These are phyloP conservation scores for Malus hybrid DNA, from an alignment of 331 rosid species.

Conservation along the genomic window DNA sequence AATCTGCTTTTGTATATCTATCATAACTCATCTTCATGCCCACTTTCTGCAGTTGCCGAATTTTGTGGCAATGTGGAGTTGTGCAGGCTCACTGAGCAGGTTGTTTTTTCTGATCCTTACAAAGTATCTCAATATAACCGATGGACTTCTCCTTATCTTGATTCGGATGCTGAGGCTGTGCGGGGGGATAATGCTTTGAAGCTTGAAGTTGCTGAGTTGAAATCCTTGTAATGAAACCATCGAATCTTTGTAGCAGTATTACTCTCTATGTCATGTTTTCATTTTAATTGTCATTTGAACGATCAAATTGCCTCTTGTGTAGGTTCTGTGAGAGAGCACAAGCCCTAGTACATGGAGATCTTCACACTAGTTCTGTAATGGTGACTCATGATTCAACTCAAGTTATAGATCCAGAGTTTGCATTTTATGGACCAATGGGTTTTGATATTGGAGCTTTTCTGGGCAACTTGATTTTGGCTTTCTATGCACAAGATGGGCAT, in stretches of 20 bases:
- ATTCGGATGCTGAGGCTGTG: conserved; percentile 72
- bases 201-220: conserved; percentile 82
- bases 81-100: conserved; percentile 87
- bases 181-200: conserved; percentile 71
- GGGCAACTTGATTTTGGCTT: conserved; percentile 85
- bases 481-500: conserved; percentile 93
- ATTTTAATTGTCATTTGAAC: neutral
- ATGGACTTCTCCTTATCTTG: conserved; percentile 83
- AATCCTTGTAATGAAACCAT: conserved; percentile 48
- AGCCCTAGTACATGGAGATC: conserved; percentile 90
- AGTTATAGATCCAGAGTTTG: conserved; percentile 93
- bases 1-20: neutral
- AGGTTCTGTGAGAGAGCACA: conserved; percentile 85
- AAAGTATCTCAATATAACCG: conserved; percentile 66
- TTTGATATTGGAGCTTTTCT: conserved; percentile 16
- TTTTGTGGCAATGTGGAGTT: conserved; percentile 83
- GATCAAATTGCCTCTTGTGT: conserved; percentile 10
- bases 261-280: neutral
- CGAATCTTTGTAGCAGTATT: neutral
- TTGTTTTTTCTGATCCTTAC: conserved; percentile 91
- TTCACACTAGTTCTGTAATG: conserved; percentile 91
- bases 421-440: conserved; percentile 95
- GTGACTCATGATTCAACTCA: conserved; percentile 78
- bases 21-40: conserved; percentile 10
- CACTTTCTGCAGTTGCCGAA: conserved; percentile 63